Conservation (phyloP, 2,329 filamentous ascomycete genomes). For the Camillea tinctor region DNA sequence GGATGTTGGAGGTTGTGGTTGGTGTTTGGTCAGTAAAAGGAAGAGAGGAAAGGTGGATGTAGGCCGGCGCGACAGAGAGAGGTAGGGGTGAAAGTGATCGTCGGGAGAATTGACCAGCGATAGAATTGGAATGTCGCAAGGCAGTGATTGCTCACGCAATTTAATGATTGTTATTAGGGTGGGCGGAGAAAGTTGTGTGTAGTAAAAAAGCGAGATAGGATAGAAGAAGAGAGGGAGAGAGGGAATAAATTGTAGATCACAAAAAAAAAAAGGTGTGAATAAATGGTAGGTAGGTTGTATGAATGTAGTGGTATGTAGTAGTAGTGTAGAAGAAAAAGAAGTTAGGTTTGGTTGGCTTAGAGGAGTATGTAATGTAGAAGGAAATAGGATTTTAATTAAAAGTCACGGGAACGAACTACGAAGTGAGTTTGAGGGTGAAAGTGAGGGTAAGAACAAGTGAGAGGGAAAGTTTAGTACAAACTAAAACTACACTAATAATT, state of each 20-base stretch:
- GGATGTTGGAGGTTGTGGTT: background rate
- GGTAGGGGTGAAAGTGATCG: background rate
- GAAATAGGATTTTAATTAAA: slow-evolving; percentile 2
- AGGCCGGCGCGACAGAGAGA: background rate
- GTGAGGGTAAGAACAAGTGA: background rate
- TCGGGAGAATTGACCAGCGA: background rate
- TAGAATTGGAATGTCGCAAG: background rate
- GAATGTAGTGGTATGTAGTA: too few relatives aligned
- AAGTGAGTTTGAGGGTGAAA: background rate
- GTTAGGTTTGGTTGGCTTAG: too few relatives aligned
- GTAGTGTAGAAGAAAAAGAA: too few relatives aligned
- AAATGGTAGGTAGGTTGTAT: too few relatives aligned
- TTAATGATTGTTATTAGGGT: background rate
- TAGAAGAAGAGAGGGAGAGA: background rate
- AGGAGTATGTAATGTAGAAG: background rate
- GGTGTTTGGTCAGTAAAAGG: background rate
- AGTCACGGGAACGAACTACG: background rate
- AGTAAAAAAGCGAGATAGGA: too few relatives aligned
- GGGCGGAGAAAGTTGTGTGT: background rate
- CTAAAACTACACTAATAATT: background rate
- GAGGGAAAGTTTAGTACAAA: background rate
- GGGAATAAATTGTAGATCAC: background rate
- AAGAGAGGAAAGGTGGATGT: background rate
- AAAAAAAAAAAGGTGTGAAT: too few relatives aligned
- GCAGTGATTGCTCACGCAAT: background rate